A percentile compares a stretch with the other conserved stretches of the same genome.
Evolutionary conservation across 352 stramenopile genomes (phyloP).

Genomic region (Phytophthora europaea): DNA sequence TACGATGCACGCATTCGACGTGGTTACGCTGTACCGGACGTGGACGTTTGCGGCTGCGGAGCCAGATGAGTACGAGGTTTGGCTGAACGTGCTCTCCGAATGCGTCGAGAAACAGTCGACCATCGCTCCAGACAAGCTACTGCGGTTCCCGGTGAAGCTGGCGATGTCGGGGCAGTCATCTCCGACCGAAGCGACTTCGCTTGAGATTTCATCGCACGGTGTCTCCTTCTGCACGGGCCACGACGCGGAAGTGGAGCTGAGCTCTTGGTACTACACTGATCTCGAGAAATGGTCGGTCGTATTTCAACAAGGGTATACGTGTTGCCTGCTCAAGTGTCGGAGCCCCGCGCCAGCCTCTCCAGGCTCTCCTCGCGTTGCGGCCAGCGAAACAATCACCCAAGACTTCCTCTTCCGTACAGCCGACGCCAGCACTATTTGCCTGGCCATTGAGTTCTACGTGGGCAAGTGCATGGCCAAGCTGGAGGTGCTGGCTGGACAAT

Average conservation of each 20-base stretch:
- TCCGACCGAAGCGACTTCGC: conserved; percentile 50
- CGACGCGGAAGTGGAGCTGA: conserved; percentile 57
- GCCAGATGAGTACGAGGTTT: conserved; percentile 61
- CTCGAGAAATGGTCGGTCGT: conserved; percentile 83
- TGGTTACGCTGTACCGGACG: conserved; percentile 79
- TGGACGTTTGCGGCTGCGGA: conserved; percentile 75
- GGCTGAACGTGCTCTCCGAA: conserved; percentile 66
- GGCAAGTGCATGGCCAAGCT: conserved; percentile 84
- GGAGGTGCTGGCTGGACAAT: conserved; percentile 54
- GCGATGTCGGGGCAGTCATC: conserved; percentile 46
- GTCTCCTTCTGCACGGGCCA: conserved; percentile 60
- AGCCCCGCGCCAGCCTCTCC: conserved; percentile 24
- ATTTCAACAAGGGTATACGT: conserved; percentile 59
- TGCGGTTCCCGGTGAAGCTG: conserved; percentile 63
- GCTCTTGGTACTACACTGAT: conserved; percentile 85
- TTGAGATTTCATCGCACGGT: conserved; percentile 71
- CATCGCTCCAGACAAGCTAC: conserved; percentile 54
- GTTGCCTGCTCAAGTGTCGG: conserved; percentile 68
- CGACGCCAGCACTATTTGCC: conserved; percentile 64
- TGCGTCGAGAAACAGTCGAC: conserved; percentile 67
- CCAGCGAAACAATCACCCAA: conserved; percentile 36
- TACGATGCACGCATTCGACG: conserved; percentile 59
- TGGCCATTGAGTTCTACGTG: conserved; percentile 84
- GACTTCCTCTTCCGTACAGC: conserved; percentile 69
- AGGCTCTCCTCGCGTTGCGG: conserved; percentile 4